Evolutionary conservation across 352 stramenopile species (phyloP).

Genomic region (Pythium brassicae): DNA sequence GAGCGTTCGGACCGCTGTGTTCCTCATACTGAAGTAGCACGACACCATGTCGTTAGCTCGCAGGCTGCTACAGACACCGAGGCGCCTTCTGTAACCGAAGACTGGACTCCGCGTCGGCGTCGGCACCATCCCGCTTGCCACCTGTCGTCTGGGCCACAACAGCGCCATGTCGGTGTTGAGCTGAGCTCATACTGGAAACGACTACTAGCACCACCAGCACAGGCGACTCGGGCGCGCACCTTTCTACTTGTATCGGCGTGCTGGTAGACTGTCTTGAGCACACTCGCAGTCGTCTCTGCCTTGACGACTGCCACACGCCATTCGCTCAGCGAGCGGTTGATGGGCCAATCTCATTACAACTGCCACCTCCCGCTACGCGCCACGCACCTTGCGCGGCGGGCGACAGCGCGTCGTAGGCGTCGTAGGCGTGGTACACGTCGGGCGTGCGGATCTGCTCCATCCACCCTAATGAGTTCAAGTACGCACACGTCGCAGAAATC

Average conservation of each 20-base stretch:
- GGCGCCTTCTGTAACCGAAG: slow-evolving; percentile 26
- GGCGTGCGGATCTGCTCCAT: slow-evolving; percentile 45
- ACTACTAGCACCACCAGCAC: not conserved
- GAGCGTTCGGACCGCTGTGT: too few species aligned
- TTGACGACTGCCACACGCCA: slow-evolving; percentile 37
- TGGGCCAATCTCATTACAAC: not conserved
- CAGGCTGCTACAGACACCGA: slow-evolving; percentile 14
- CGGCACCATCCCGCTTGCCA: slow-evolving; percentile 26
- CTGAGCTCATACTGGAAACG: too few species aligned
- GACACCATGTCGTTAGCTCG: not conserved
- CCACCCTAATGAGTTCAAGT: not conserved
- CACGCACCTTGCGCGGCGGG: slow-evolving; percentile 50
- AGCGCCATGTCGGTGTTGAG: too few species aligned
- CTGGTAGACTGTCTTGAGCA: slow-evolving; percentile 48
- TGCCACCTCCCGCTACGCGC: too few species aligned
- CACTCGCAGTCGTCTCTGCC: slow-evolving; percentile 30
- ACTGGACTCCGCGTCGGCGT: slow-evolving; percentile 6
- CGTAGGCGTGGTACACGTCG: slow-evolving; percentile 40
- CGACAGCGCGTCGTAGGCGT: slow-evolving; percentile 64
- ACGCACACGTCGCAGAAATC: not conserved
- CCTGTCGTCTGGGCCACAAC: slow-evolving; percentile 3
- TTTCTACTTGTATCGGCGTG: slow-evolving; percentile 24
- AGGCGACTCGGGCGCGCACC: not conserved
- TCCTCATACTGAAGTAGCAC: too few species aligned
- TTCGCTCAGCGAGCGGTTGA: not conserved